Conservation (phyloP, 2,329 filamentous ascomycete genomes). For the Cytospora leucostoma region DNA sequence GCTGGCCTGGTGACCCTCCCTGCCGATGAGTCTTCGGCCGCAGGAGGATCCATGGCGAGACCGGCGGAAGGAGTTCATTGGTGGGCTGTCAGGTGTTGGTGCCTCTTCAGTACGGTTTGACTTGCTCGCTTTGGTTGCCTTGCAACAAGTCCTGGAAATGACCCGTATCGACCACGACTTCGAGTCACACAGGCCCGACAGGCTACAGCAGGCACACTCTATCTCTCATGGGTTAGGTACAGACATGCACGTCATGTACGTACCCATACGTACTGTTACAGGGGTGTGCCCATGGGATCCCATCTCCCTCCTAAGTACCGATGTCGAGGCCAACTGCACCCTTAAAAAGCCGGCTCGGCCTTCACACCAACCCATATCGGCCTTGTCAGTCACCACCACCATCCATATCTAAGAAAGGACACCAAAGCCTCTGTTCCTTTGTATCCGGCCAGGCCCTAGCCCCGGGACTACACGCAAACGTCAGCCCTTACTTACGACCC, state of each 20-base stretch:
- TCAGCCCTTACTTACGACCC: constrained; percentile 23
- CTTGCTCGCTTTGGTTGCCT: constrained; percentile 7
- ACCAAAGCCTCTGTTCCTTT: constrained; percentile 15
- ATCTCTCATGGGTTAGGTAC: constrained; percentile 1
- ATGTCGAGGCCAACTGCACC: constrained; percentile 16
- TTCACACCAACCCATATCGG: constrained; percentile 22
- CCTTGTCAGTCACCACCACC: constrained; percentile 22
- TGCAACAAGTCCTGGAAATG: not conserved
- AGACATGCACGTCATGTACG: constrained; percentile 8
- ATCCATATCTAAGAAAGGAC: constrained; percentile 24
- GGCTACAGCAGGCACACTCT: constrained; percentile 1
- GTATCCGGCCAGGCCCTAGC: constrained; percentile 3
- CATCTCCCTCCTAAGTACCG: constrained; percentile 17
- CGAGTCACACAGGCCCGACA: constrained; percentile 1
- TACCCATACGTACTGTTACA: constrained; percentile 12
- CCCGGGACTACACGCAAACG: constrained; percentile 9
- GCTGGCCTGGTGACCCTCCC: constrained; percentile 12
- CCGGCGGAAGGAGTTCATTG: not conserved
- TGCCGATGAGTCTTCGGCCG: constrained; percentile 23
- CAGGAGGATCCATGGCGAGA: constrained; percentile 11
- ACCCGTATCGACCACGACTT: not conserved
- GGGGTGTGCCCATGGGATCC: constrained; percentile 24
- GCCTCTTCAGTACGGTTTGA: not conserved
- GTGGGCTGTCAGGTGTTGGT: not conserved
- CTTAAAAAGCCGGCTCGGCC: constrained; percentile 21